Base-by-base conservation (phyloP, 1,284 basidiomycete species). In the Microbotryomycetes sp. region DNA sequence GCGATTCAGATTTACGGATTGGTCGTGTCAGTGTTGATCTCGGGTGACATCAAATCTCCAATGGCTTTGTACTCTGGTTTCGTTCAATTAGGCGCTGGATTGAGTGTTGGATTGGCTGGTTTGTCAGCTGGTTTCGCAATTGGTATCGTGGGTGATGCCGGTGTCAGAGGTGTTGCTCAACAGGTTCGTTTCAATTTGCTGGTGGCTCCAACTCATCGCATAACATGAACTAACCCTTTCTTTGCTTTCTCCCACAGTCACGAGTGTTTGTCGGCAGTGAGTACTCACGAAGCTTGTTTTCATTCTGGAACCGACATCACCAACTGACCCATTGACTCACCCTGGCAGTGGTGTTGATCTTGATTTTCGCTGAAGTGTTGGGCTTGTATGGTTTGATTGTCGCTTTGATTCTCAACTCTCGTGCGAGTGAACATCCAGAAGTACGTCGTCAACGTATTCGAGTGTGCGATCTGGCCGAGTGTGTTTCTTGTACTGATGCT, bases 81-180 rank as follows among this genome's bases (percentile, higher is more conserved):
- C 72, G 77, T 79, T 60, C 77, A 79, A 70, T 75, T 79, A 59
- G 77, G 77, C 52, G 77, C 77, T 25, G 77, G 77, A 67, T 74
- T 79, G 47, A 77, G 76, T 26, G 77, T 79, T 69, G 77, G 77
- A 60, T 71, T 79, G n/a, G 77, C 77, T 26, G 77, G 77, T 73
- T 73, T 79, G 15, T 73, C 76, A 16, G 77, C 77, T 49, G 77
- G 77, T 23, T 78, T 79, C 64, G 77, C 77, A 29, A 72, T 79
- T 59, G 77, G 77, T 46, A 78, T 79, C 62, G 77, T 78, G 25
- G 77, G 77, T 65, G 77, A 79, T 57, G 77, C 77, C 4, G 77
- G 77, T 72, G 77, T 79, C 15, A 67, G 77, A 49, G 77, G 77
- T 63, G 78, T 77, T 12, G 77, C 77, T 31, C 77, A 78, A 69